Conservation (phyloP, 768 basidiomycete genomes). For the Thelephora ganbajun region DNA sequence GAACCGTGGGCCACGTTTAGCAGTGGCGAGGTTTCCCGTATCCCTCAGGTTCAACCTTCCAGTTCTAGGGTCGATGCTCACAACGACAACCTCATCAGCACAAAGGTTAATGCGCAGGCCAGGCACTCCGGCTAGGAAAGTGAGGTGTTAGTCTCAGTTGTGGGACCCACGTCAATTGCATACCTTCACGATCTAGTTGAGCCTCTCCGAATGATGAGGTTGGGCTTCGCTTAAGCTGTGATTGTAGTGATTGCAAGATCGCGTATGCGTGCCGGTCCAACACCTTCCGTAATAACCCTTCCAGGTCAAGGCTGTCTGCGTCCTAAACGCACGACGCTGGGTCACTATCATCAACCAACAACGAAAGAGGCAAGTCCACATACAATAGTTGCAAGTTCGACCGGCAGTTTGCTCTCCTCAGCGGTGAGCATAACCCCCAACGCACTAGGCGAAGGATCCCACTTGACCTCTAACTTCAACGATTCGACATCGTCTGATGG, state of each 20-base stretch:
- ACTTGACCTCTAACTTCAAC: conserved; percentile 52
- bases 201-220: conserved; percentile 36
- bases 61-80: conserved; percentile 69
- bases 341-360: background rate
- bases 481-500: conserved; percentile 70
- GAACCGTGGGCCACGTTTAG: conserved; percentile 59
- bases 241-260: conserved; percentile 43
- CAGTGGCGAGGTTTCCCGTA: conserved; percentile 66
- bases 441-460: conserved; percentile 63
- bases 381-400: conserved; percentile 41
- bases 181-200: conserved; percentile 41
- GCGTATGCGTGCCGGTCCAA: conserved; percentile 52
- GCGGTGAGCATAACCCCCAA: conserved; percentile 43
- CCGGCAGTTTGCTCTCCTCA: conserved; percentile 28
- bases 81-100: conserved; percentile 59
- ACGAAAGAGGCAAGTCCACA: conserved; percentile 15
- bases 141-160: conserved; percentile 1
- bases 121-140: conserved; percentile 31
- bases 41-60: conserved; percentile 70
- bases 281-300: conserved; percentile 46
- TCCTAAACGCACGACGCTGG: conserved; percentile 26
- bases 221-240: conserved; percentile 40
- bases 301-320: conserved; percentile 59
- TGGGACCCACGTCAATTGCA: conserved; percentile 4
- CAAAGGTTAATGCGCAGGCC: conserved; percentile 60